Conservation (phyloP, 257 asterid species). For the Plectranthus barbatus region DNA sequence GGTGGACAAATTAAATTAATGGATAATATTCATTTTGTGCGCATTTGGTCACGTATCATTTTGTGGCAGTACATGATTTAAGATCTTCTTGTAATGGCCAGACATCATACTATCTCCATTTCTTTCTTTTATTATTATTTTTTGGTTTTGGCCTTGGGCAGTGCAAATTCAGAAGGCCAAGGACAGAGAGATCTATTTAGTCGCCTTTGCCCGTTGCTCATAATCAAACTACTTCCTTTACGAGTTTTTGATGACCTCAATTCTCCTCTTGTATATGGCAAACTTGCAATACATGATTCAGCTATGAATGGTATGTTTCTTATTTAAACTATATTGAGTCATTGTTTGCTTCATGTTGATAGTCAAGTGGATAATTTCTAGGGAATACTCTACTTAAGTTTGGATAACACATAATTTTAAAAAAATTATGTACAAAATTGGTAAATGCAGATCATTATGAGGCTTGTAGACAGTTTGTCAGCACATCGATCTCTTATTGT, state of each 20-base stretch:
- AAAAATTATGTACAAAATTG: not conserved
- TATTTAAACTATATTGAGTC: not conserved
- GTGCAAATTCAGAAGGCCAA: conserved; percentile 23
- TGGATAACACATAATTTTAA: not conserved
- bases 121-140: not conserved
- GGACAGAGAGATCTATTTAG: conserved; percentile 37
- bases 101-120: not conserved
- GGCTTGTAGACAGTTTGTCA: no score
- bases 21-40: no score
- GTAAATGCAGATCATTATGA: not conserved
- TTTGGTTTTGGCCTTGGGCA: conserved; percentile 27
- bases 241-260: conserved; percentile 64
- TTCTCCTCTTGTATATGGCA: conserved; percentile 60
- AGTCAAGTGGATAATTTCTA: not conserved
- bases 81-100: not conserved
- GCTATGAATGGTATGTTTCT: conserved; percentile 40
- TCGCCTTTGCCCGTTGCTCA: conserved; percentile 83
- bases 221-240: conserved; percentile 79
- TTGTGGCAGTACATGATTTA: not conserved
- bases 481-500: no score
- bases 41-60: no score
- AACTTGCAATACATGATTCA: conserved; percentile 24
- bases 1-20: no score
- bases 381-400: not conserved
- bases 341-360: not conserved